Conservation (phyloP, 768 basidiomycete species). For the Xerocomellus amylosporus region DNA sequence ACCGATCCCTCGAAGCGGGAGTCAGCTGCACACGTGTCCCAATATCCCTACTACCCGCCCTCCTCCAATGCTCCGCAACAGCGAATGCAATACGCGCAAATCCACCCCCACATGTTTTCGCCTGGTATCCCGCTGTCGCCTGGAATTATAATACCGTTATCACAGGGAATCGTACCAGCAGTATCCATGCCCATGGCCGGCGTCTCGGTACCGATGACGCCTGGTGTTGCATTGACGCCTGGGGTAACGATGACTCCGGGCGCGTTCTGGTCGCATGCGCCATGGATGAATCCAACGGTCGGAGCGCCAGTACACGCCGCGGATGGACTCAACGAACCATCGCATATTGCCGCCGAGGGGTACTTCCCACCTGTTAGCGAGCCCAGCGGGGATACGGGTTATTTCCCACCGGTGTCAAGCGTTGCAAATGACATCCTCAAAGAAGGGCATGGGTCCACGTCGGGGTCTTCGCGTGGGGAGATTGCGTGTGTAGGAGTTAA, state of each 20-base stretch:
- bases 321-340: constrained; percentile 14
- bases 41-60: constrained; percentile 10
- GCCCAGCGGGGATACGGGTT: constrained; percentile 29
- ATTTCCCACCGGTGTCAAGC: constrained; percentile 42
- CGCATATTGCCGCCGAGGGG: constrained; percentile 24
- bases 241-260: constrained; percentile 71
- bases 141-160: constrained; percentile 28
- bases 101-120: constrained; percentile 28
- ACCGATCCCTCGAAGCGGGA: constrained; percentile 5
- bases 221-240: constrained; percentile 44
- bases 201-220: constrained; percentile 27
- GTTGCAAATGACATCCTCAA: constrained; percentile 39
- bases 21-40: constrained; percentile 4
- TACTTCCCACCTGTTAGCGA: constrained; percentile 44
- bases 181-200: constrained; percentile 22
- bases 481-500: background rate
- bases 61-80: constrained; percentile 15
- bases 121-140: constrained; percentile 33
- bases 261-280: constrained; percentile 64
- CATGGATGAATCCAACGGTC: constrained; percentile 56
- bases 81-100: constrained; percentile 24
- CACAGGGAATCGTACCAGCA: constrained; percentile 23
- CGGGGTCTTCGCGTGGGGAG: background rate
- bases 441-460: constrained; percentile 10
- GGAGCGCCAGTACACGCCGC: constrained; percentile 52